Evolutionary conservation across 164 flowering plant genomes (phyloP).

Genomic region (Vitis rupestris): DNA sequence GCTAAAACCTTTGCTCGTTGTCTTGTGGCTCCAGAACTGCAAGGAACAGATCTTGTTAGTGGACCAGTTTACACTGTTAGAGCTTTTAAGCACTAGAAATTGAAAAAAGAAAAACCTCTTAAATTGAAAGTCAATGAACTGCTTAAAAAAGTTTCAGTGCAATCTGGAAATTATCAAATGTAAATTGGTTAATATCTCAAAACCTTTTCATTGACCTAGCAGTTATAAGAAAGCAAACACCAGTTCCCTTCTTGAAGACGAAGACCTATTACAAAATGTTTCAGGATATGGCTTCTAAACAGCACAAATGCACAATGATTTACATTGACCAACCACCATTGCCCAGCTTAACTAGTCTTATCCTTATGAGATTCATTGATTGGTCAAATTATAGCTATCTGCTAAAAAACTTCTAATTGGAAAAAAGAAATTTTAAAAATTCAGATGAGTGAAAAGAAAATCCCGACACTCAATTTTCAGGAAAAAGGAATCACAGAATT

Average conservation of each 20-base stretch:
- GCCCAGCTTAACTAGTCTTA: too few relatives aligned
- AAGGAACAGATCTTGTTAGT: conserved; percentile 14
- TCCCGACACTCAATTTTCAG: background rate
- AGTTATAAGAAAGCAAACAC: background rate
- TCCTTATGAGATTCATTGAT: too few relatives aligned
- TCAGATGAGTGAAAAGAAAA: background rate
- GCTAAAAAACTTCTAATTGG: background rate
- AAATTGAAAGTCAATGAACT: background rate
- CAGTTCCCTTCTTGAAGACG: background rate
- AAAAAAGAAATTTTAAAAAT: background rate
- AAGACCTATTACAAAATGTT: background rate
- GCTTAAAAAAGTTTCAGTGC: too few relatives aligned
- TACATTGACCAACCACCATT: background rate
- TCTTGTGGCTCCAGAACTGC: conserved; percentile 82
- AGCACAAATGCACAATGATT: background rate
- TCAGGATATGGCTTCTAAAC: background rate
- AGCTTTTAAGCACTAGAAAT: too few relatives aligned
- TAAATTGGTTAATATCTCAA: background rate
- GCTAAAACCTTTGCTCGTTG: conserved; percentile 75
- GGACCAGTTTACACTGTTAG: background rate
- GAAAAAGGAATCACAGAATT: background rate
- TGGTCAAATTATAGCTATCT: background rate
- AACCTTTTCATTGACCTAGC: background rate
- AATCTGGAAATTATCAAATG: too few relatives aligned
- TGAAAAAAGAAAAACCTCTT: background rate